Base-by-base conservation (phyloP, 2,329 filamentous ascomycete species). In the Diplodia seriata region DNA sequence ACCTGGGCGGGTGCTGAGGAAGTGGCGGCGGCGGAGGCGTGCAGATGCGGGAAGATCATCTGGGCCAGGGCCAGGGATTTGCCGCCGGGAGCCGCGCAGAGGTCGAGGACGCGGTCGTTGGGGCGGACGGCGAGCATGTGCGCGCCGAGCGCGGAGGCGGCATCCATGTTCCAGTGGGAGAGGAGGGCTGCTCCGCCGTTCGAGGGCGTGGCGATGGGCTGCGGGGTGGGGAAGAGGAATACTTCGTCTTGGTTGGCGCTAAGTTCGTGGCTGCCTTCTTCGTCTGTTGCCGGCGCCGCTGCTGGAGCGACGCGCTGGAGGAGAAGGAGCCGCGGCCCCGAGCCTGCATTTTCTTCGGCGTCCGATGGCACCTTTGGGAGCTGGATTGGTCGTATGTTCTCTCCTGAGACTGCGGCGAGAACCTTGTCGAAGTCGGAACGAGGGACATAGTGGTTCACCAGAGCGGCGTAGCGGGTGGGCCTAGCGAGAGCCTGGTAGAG, bases 41-140 rank as follows among this genome's bases (percentile, higher is more conserved):
- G 67, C 53, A 50, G 57, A 54, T 71, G 68, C 31, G 70, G 70
- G 40, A 76, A 74, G 12, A 81, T 70, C 7, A 73, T 70, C 62
- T 80, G 77, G 1, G 76, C 71, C 33, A 80, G 68, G 3, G 73
- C 71, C 26, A 80, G 70, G 6, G 77, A 78, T 49, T 79, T 79
- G 40, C 76, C 77, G 57, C 77, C 75, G 38, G 78, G 78, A 1
- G 79, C 78, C 5, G 80, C 79, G 67, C 80, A 81, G 11, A 81
- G 73, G 61, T 82, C 80, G 15, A 82, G 72, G 6, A 81, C 73
- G 26, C 76, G 75, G 61, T 81, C 76, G 11, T 77, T 75, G 2
- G 78, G 76, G 50, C 72, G 71, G 9, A 77, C 74, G 50, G 73
- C 70, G 3, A 81, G 76, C 4, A 81, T 56, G 33, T 71, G 70